Conservation (phyloP, 83 land plant genomes). For the Diphasiastrum complanatum region DNA sequence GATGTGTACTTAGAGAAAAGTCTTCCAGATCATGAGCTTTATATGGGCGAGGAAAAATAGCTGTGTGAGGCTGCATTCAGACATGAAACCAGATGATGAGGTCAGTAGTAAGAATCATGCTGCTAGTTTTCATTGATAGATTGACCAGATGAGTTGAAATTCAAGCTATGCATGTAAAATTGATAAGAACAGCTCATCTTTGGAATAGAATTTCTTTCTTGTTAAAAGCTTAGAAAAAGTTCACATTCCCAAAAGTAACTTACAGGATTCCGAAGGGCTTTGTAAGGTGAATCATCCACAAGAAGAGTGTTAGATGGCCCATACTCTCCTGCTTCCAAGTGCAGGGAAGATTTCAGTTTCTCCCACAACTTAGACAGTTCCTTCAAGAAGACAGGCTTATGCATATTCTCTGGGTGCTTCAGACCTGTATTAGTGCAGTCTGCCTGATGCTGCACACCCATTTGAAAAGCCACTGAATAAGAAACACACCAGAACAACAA, state of each 20-base stretch:
- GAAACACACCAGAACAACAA: no score
- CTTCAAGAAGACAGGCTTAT: slow-evolving; percentile 23
- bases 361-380: slow-evolving; percentile 23
- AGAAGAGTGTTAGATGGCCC: slow-evolving; percentile 22
- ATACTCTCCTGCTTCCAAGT: slow-evolving; percentile 16
- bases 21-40: background rate
- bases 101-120: no score
- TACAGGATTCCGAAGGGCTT: slow-evolving; percentile 28
- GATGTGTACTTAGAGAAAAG: slow-evolving; percentile 23
- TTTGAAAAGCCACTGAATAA: no score
- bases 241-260: background rate
- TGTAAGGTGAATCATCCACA: slow-evolving; percentile 27
- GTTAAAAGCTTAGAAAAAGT: background rate
- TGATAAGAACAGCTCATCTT: background rate
- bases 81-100: background rate
- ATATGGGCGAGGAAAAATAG: slow-evolving; percentile 15
- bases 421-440: slow-evolving; percentile 20
- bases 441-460: slow-evolving; percentile 13
- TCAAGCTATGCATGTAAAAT: no score
- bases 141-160: no score
- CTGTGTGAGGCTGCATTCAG: slow-evolving; percentile 23
- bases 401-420: slow-evolving; percentile 2
- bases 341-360: background rate
- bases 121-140: no score
- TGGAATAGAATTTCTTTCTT: background rate